Conservation (phyloP, 163 green algal species). For the Scenedesmus sp. region DNA sequence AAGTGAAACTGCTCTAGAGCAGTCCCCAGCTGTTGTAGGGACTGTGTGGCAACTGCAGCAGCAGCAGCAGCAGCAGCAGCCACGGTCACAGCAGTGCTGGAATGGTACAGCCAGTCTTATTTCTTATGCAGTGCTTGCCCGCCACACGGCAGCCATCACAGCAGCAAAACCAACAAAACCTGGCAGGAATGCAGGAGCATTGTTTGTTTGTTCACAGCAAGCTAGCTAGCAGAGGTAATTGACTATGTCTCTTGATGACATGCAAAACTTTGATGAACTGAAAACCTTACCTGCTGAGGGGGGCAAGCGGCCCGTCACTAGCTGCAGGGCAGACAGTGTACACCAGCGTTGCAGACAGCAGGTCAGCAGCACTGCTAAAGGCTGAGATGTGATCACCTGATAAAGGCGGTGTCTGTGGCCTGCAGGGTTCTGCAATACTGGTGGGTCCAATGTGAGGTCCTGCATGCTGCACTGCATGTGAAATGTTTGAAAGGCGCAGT, state of each 20-base stretch:
- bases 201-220: no score
- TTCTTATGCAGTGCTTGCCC: not conserved
- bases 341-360: no score
- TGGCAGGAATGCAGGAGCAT: not conserved
- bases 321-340: not conserved
- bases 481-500: not conserved
- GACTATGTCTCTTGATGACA: no score
- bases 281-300: not conserved
- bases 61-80: not conserved
- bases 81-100: not conserved
- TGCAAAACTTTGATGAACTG: not conserved
- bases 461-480: no score
- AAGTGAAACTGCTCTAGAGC: slow-evolving; percentile 12
- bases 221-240: no score
- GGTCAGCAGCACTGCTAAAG: no score
- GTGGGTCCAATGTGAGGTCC: no score
- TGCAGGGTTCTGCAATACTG: no score
- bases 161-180: not conserved
- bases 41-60: not conserved
- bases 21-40: not conserved
- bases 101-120: not conserved
- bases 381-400: no score
- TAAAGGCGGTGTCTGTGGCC: no score
- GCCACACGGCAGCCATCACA: not conserved
- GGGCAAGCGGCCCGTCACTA: not conserved